These are phyloP conservation scores for Boletus rubropictus DNA, from an alignment of 768 basidiomycete species.

Conservation along the genomic window DNA sequence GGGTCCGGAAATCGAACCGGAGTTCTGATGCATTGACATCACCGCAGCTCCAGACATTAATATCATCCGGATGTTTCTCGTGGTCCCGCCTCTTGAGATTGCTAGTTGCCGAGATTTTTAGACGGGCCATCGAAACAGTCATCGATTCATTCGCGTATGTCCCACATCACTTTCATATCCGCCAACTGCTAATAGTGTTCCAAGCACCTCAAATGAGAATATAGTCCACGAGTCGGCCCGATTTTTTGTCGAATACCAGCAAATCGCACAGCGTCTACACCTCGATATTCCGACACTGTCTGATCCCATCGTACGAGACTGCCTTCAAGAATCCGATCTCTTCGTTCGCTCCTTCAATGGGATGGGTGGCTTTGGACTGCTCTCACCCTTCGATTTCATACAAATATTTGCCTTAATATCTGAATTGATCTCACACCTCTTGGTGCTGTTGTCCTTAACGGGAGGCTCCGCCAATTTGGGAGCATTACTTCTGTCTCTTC, in stretches of 20 bases:
- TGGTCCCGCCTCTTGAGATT: constrained; percentile 59
- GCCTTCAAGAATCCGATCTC: constrained; percentile 81
- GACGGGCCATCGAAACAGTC: constrained; percentile 57
- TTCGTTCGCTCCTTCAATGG: constrained; percentile 80
- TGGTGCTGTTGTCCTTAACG: constrained; percentile 62
- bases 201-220: constrained; percentile 63
- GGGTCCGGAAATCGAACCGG: constrained; percentile 8
- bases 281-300: constrained; percentile 76
- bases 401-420: constrained; percentile 65
- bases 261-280: constrained; percentile 69
- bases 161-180: constrained; percentile 12
- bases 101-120: constrained; percentile 54
- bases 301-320: constrained; percentile 66
- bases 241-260: constrained; percentile 71
- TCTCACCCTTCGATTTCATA: constrained; percentile 76
- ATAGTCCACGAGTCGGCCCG: constrained; percentile 69
- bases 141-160: constrained; percentile 74
- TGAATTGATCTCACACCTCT: constrained; percentile 67
- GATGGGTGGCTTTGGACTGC: constrained; percentile 64
- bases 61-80: constrained; percentile 67
- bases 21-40: not conserved
- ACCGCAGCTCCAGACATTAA: constrained; percentile 58
- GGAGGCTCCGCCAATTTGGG: constrained; percentile 47
- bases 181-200: constrained; percentile 2
- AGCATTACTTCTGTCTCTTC: constrained; percentile 53